phyloP scores from a whole-genome alignment of 2,329 filamentous ascomycete species.

The Chaetomium olivaceum region DNA sequence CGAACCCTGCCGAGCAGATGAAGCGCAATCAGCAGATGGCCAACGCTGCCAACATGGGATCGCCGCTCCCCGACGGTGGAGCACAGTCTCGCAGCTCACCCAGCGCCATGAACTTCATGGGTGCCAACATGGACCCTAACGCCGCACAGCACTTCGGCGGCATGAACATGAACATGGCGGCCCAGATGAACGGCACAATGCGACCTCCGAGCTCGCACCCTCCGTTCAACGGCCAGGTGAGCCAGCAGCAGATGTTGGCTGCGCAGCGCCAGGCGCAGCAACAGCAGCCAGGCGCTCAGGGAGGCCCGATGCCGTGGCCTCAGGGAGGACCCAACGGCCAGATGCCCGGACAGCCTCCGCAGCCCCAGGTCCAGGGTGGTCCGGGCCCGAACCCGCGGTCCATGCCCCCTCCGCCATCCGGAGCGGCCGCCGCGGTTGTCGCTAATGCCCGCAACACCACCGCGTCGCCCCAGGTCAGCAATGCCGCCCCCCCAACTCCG shows the following conservation, averaged over 20 bases:
- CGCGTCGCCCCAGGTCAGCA: conserved; percentile 63
- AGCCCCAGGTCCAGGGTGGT: conserved; percentile 62
- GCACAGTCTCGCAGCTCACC: conserved; percentile 66
- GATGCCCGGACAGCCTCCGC: conserved; percentile 49
- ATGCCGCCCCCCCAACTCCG: conserved; percentile 73
- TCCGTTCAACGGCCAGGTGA: conserved; percentile 60
- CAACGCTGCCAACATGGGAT: conserved; percentile 63
- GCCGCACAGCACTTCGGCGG: conserved; percentile 56
- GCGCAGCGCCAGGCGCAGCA: conserved; percentile 44
- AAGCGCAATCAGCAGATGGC: conserved; percentile 77
- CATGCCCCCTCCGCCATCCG: conserved; percentile 67
- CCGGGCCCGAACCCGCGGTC: conserved; percentile 64
- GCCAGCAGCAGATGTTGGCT: conserved; percentile 59
- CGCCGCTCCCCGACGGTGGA: conserved; percentile 66
- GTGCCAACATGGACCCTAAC: conserved; percentile 63
- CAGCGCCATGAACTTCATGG: conserved; percentile 62
- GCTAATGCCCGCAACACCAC: conserved; percentile 57
- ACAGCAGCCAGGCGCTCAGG: conserved; percentile 51
- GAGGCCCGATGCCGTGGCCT: conserved; percentile 49
- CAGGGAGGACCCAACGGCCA: conserved; percentile 45
- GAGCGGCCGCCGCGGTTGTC: conserved; percentile 35
- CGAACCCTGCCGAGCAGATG: conserved; percentile 76
- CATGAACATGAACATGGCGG: conserved; percentile 55
- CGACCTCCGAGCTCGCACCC: conserved; percentile 70
- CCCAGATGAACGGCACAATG: conserved; percentile 65